Conservation (phyloP, 805 yeast genomes). For the Metschnikowia orientalis region DNA sequence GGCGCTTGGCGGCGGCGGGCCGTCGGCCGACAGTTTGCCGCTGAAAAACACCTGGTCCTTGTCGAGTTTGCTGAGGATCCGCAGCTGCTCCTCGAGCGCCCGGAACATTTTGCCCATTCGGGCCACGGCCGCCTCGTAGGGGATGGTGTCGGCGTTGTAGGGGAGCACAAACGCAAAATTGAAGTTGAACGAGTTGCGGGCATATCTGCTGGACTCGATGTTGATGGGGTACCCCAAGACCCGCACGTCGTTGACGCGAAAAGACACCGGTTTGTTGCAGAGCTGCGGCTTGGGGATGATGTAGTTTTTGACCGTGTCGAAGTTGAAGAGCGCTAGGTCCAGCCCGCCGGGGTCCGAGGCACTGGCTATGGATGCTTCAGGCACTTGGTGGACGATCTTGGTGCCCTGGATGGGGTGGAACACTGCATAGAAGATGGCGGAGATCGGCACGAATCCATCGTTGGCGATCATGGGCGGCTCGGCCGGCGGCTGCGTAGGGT, state of each 20-base stretch:
- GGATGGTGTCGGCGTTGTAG: constrained; percentile 72
- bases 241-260: constrained; percentile 64
- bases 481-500: background rate
- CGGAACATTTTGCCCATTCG: constrained; percentile 85
- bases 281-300: constrained; percentile 90
- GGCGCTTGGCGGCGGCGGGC: too few relatives aligned
- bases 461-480: constrained; percentile 24
- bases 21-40: background rate
- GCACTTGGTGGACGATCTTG: constrained; percentile 85
- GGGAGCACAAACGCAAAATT: constrained; percentile 90
- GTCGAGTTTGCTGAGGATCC: constrained; percentile 55
- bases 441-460: constrained; percentile 82
- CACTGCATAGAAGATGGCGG: constrained; percentile 82
- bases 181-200: constrained; percentile 88
- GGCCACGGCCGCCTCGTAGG: constrained; percentile 80
- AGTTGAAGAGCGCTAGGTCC: constrained; percentile 49
- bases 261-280: constrained; percentile 75
- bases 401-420: constrained; percentile 97
- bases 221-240: constrained; percentile 88
- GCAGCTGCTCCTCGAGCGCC: constrained; percentile 86
- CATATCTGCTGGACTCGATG: constrained; percentile 67
- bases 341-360: constrained; percentile 7
- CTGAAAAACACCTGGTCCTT: constrained; percentile 38
- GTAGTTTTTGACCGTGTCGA: constrained; percentile 83
- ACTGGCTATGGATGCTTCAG: constrained; percentile 56